Evolutionary conservation across 2,329 filamentous ascomycete genomes (phyloP).

Genomic region (Aspergillus persii): DNA sequence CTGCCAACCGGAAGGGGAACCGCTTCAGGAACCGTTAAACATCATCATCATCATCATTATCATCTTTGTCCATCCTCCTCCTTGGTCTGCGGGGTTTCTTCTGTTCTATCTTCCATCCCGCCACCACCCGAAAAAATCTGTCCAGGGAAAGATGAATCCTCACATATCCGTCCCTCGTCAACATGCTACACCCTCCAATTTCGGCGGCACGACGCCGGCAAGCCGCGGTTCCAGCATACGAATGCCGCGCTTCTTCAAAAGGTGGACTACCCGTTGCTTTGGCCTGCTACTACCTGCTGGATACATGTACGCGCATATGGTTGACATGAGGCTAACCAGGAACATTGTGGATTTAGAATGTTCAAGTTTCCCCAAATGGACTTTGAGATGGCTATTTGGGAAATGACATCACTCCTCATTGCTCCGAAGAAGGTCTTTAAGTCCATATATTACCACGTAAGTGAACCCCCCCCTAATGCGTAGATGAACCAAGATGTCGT

Average conservation of each 20-base stretch:
- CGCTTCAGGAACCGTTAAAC: background rate
- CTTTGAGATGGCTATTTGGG: slow-evolving; percentile 72
- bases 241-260: slow-evolving; percentile 66
- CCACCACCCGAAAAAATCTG: background rate
- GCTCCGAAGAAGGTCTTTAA: slow-evolving; percentile 70
- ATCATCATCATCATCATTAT: background rate
- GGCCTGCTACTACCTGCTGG: background rate
- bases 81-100: background rate
- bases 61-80: background rate
- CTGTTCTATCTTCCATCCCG: background rate
- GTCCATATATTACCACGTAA: slow-evolving; percentile 68
- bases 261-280: slow-evolving; percentile 33
- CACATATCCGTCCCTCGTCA: slow-evolving; percentile 60
- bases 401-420: slow-evolving; percentile 67
- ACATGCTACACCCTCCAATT: slow-evolving; percentile 53
- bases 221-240: slow-evolving; percentile 53
- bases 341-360: slow-evolving; percentile 40
- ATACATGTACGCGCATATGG: background rate
- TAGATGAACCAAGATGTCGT: slow-evolving; percentile 10
- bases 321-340: slow-evolving; percentile 1
- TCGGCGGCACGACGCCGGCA: slow-evolving; percentile 51
- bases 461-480: slow-evolving; percentile 20
- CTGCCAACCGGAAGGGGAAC: background rate
- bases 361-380: slow-evolving; percentile 75
- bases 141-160: slow-evolving; percentile 51